Base-by-base conservation (phyloP, 345 rosid species). In the Odontarrhena argentea region DNA sequence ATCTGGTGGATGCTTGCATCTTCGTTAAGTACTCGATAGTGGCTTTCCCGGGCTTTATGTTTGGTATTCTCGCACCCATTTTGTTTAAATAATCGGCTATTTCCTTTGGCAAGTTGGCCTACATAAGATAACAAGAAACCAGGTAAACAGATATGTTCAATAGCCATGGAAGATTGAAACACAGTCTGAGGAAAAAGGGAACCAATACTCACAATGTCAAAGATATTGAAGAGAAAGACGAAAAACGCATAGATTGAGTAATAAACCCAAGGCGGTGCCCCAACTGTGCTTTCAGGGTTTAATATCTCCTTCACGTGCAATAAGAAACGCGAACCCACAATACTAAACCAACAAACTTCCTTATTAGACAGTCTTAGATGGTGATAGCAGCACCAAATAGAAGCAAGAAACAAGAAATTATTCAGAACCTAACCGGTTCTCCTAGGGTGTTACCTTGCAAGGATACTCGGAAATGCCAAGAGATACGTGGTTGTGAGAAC, bases 101-200 rank as follows among this genome's bases (percentile, higher is more conserved):
- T 77, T 93, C 98, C 85, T 89, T 89, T 0, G 96, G 98, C 83
- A 93, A 80, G 86, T 93, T 93, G 66, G 98, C 98, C 98, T 93
- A 55, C 28, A 68, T 10, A 63, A 58, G 43, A 54, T 28, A 54
- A 62, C 48, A 38, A 57, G 50, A 38, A 47, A 58, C 5, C 18
- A 37, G 1, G 32, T 65, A 28, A 2, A 71, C 13, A 2, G 3
- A 46, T 11, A 53, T 52, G 61, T 9, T 15, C 26, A 73, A 15
- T 26, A 44, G 52, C 60, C 35, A 45, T 46, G 68, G 15, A 60
- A 45, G 63, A 54, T n/a, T 65, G 49, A 35, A 46, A 32, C 6
- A 8, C 34, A 24, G 1, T 25, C 6, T 51, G 41, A 38, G 22
- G 41, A 18, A 63, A 24, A 26, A 38, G 66, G 40, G 51, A 38